A percentile compares a stretch with the other conserved stretches of the same genome.
phyloP scores from a whole-genome alignment of 139 green algal species.

The Coelastrella sp. region DNA sequence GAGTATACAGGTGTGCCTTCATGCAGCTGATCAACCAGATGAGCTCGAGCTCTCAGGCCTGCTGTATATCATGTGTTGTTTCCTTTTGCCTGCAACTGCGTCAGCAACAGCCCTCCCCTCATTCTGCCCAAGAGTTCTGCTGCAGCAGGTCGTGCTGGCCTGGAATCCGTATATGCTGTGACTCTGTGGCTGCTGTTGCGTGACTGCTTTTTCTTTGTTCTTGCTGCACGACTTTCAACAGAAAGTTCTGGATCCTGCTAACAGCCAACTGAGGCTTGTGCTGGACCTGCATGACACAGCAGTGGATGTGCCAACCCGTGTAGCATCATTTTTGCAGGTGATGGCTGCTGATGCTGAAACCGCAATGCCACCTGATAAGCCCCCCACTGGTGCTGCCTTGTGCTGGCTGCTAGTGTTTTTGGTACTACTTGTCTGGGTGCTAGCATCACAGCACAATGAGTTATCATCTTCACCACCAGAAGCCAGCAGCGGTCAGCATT shows the following conservation, averaged over 20 bases:
- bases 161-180: too few species aligned
- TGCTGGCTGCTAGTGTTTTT: not conserved
- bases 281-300: slow-evolving; percentile 50
- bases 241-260: slow-evolving; percentile 45
- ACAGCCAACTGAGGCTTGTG: not conserved
- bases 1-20: not conserved
- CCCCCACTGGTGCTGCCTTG: not conserved
- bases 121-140: too few species aligned
- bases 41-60: too few species aligned
- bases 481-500: not conserved
- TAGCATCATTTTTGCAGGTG: slow-evolving; percentile 54
- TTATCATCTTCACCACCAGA: too few species aligned
- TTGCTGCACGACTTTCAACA: not conserved
- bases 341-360: not conserved
- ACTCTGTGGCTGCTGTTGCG: too few species aligned
- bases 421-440: too few species aligned
- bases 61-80: not conserved
- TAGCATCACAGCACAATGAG: too few species aligned
- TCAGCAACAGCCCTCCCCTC: too few species aligned
- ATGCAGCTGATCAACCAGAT: too few species aligned
- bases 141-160: too few species aligned
- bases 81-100: not conserved
- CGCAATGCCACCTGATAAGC: not conserved
- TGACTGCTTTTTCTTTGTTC: not conserved
- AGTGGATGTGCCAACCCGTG: slow-evolving; percentile 25